Evolutionary conservation across 1,139 yeast species (phyloP), one percentile per base, ranked within the genome.

Genomic region (Arxiozyma telluris): DNA sequence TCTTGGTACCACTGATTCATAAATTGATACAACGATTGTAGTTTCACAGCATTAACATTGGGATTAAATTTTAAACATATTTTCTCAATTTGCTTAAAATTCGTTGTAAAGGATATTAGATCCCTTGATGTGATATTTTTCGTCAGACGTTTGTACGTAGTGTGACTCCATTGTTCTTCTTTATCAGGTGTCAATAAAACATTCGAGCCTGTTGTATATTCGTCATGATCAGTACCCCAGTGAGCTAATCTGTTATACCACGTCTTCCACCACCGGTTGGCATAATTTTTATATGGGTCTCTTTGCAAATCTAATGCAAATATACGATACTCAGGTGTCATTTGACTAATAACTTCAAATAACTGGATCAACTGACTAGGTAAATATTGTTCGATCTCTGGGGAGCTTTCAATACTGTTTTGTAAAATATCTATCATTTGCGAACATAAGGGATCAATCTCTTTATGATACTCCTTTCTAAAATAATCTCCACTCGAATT

Each of bases 301-400:
- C 46, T 57, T 58, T 63, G 61, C 3, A 54, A 50, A 52, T 65
- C 70, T 15, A 67, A 51, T 22, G 65, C 61, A 46, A 67, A 59
- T 4, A 67, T 49, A 39, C 59, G 58, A 54, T 64, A 63, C 42
- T 64, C 66, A 3, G 70, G 68, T 4, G 63, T 57, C 44, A 58
- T 52, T 4, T 48, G 44, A 47, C 58, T 56, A 44, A 66, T 51
- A 27, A 59, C 52, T 27, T 57, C 57, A 44, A 67, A 59, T 15
- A 67, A 52, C 45, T 62, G 63, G n/a, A 64, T 58, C 22, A 65
- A 53, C 51, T 67, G 58, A 21, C 68, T 61, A 11, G 70, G 69
- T 15, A 66, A 57, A 53, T 58, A 61, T 6, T 58, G 25, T 15
- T 23, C 45, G 45, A 41, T 30, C 25, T 49, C 41, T 20, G 27